A percentile compares a stretch with the other conserved stretches of the same genome.
These are phyloP conservation scores for Moesziomyces antarcticus DNA, from an alignment of 1,284 basidiomycete species.

Conservation along the genomic window DNA sequence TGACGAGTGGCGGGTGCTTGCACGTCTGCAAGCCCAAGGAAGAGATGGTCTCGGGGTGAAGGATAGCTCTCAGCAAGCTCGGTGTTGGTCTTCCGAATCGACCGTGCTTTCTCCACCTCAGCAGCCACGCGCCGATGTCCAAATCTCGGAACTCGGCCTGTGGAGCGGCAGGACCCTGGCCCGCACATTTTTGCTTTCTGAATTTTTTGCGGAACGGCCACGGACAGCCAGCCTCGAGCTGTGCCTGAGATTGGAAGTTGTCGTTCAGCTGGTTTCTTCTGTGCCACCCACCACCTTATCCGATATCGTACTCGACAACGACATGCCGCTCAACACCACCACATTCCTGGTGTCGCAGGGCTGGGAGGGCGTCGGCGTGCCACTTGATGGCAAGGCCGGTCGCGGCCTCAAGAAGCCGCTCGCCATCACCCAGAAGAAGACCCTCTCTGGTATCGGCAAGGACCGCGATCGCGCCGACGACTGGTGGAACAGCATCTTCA, in stretches of 20 bases:
- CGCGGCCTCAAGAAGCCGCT: conserved; percentile 66
- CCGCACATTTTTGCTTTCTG: background rate
- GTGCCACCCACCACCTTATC: background rate
- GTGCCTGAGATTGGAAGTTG: no score
- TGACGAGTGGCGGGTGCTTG: no score
- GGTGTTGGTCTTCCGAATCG: background rate
- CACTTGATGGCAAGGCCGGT: conserved; percentile 60
- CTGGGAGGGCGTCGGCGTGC: conserved; percentile 63
- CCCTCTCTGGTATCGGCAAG: conserved; percentile 63
- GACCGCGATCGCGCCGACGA: conserved; percentile 65
- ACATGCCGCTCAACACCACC: conserved; percentile 63
- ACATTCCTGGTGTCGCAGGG: conserved; percentile 59
- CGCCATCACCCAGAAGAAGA: conserved; percentile 62
- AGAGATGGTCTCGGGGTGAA: background rate
- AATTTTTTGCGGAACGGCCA: background rate
- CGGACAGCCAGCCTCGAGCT: no score
- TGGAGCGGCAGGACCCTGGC: background rate
- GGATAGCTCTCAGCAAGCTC: background rate
- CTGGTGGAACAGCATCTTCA: conserved; percentile 68
- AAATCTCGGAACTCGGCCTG: background rate
- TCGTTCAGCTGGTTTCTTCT: background rate
- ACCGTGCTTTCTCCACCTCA: background rate
- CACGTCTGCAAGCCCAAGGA: no score
- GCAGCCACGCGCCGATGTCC: background rate
- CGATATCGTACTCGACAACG: background rate